Percentiles rank a stretch among this genome's conserved stretches.
Conservation (phyloP, 192 early-diverging fungal genomes). For the Coemansia interrupta region DNA sequence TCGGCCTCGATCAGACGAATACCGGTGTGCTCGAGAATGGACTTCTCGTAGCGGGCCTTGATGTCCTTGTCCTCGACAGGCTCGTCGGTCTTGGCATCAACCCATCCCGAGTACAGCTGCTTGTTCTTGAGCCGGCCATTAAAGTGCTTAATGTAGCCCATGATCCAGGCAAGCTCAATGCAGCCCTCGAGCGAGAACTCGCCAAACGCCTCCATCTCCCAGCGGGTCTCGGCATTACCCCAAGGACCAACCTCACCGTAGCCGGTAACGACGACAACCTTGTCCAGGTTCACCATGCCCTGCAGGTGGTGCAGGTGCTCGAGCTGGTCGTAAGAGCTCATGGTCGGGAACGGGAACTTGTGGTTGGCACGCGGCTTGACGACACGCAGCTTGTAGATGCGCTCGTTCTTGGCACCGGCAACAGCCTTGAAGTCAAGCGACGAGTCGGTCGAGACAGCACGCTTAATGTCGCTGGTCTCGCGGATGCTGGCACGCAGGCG, state of each 20-base stretch:
- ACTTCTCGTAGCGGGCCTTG: constrained; percentile 85
- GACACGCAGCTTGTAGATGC: constrained; percentile 58
- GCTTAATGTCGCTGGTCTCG: constrained; percentile 83
- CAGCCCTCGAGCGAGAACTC: constrained; percentile 59
- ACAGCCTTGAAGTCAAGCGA: constrained; percentile 75
- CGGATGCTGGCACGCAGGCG: constrained; percentile 72
- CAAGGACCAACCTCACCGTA: constrained; percentile 92
- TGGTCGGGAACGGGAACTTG: constrained; percentile 82
- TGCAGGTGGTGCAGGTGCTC: constrained; percentile 56
- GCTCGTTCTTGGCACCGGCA: constrained; percentile 68
- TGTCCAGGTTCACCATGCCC: constrained; percentile 83
- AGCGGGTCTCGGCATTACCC: constrained; percentile 87
- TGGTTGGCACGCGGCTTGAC: constrained; percentile 89
- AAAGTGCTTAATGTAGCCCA: constrained; percentile 90
- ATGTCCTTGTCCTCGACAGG: constrained; percentile 82
- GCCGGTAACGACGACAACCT: constrained; percentile 87
- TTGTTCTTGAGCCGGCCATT: constrained; percentile 40
- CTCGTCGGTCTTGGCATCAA: constrained; percentile 77
- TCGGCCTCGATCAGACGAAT: constrained; percentile 66
- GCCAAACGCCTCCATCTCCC: constrained; percentile 95
- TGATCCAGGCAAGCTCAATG: constrained; percentile 97
- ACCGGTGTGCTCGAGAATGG: constrained; percentile 70
- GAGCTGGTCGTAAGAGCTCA: constrained; percentile 57
- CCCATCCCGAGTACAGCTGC: constrained; percentile 63
- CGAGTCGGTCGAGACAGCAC: constrained; percentile 75